Evolutionary conservation across 192 early-diverging fungal genomes (phyloP).

Genomic region (Backusella mclennaniae): DNA sequence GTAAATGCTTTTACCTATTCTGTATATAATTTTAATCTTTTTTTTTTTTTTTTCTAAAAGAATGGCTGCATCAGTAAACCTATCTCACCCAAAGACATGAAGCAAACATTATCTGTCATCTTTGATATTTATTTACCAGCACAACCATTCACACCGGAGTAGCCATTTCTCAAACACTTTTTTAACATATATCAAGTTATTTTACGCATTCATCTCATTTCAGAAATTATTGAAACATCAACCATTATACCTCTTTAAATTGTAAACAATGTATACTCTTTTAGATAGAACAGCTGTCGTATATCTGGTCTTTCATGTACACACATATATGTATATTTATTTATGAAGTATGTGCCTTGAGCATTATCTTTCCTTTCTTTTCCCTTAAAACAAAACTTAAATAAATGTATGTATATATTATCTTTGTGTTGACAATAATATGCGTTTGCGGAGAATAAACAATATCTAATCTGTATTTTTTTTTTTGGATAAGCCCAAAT

Average conservation of each 20-base stretch:
- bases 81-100: conserved; percentile 27
- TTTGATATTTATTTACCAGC: background rate
- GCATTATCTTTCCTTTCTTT: background rate
- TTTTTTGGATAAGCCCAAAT: background rate
- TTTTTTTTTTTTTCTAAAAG: conserved; percentile 10
- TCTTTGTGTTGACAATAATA: background rate
- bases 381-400: background rate
- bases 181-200: background rate
- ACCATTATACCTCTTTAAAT: conserved; percentile 1
- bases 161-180: background rate
- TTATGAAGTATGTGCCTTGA: background rate
- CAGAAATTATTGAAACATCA: background rate
- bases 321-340: background rate
- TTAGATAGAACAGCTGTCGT: background rate
- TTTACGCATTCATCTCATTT: background rate
- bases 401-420: background rate
- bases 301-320: background rate
- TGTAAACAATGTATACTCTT: conserved; percentile 2
- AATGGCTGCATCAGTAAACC: conserved; percentile 54
- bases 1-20: no score
- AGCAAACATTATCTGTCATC: conserved; percentile 12
- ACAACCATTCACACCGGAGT: conserved; percentile 1
- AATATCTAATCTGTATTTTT: background rate
- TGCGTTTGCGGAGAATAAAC: background rate
- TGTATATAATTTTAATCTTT: background rate